A percentile compares a stretch with the other conserved stretches of the same genome.
Evolutionary conservation across 495 filamentous ascomycete species (phyloP).

Genomic region (Jackrogersella minutella): DNA sequence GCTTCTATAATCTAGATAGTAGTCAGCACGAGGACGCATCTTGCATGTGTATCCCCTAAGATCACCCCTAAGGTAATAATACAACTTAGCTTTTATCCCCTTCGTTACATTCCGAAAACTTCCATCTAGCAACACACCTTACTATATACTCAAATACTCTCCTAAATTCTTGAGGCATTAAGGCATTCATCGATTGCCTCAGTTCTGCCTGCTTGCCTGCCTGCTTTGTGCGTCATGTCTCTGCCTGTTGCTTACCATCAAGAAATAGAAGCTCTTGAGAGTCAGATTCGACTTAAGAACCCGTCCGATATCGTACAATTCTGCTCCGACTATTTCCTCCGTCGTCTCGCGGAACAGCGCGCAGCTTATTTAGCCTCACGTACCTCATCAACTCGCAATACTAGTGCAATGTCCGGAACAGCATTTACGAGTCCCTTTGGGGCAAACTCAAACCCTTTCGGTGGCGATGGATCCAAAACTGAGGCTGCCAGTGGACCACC

Average conservation of each 20-base stretch:
- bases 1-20: constrained; percentile 16
- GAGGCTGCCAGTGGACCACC: constrained; percentile 44
- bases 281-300: constrained; percentile 59
- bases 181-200: constrained; percentile 10
- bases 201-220: background rate
- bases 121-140: background rate
- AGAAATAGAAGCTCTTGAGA: constrained; percentile 67
- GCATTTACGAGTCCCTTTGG: constrained; percentile 65
- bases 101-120: constrained; percentile 5
- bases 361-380: constrained; percentile 54
- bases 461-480: constrained; percentile 41
- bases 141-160: background rate
- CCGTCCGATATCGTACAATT: constrained; percentile 71
- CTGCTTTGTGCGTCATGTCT: constrained; percentile 36
- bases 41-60: constrained; percentile 20
- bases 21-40: constrained; percentile 18
- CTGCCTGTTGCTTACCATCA: constrained; percentile 58
- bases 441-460: constrained; percentile 63
- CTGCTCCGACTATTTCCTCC: constrained; percentile 71
- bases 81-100: constrained; percentile 10
- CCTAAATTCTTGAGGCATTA: constrained; percentile 4
- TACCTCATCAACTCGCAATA: constrained; percentile 31
- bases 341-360: constrained; percentile 68
- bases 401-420: constrained; percentile 56
- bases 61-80: constrained; percentile 30